Percentiles rank a stretch among this genome's conserved stretches.
These are phyloP conservation scores for Paraphaeosphaeria minitans DNA, from an alignment of 2,329 filamentous ascomycete species.

Conservation along the genomic window DNA sequence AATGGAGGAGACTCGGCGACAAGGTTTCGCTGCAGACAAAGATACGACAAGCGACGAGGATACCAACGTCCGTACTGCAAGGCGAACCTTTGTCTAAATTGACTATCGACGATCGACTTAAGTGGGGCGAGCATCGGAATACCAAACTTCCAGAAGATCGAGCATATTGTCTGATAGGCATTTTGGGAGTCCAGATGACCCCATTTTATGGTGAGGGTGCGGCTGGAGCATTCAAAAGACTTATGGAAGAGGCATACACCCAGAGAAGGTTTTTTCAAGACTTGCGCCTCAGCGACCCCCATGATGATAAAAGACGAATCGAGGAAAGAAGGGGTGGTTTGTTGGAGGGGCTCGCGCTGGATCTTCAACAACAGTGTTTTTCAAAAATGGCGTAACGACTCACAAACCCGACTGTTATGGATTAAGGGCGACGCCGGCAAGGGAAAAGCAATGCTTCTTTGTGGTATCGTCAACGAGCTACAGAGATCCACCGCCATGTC, in stretches of 20 bases:
- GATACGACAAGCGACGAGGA: too few relatives aligned
- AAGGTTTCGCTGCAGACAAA: too few relatives aligned
- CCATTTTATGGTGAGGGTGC: not conserved
- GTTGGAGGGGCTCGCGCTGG: not conserved
- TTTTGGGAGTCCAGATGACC: not conserved
- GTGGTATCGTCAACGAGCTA: not conserved
- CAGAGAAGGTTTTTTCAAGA: not conserved
- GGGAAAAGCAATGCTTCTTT: slow-evolving; percentile 3
- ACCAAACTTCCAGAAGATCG: too few relatives aligned
- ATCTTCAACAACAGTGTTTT: not conserved
- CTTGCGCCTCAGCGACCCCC: not conserved
- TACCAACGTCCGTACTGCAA: too few relatives aligned
- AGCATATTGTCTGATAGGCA: too few relatives aligned
- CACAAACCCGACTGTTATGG: not conserved
- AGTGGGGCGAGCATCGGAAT: too few relatives aligned
- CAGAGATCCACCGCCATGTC: not conserved
- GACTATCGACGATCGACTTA: too few relatives aligned
- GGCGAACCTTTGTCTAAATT: too few relatives aligned
- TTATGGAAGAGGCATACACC: not conserved
- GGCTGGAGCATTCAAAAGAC: not conserved
- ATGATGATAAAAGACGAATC: not conserved
- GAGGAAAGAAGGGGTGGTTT: not conserved
- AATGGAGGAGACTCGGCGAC: too few relatives aligned
- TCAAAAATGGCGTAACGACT: not conserved
- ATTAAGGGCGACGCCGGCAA: not conserved